These are phyloP conservation scores for Dictyostelium brefeldianum DNA, from an alignment of 78 protist genomes.

Conservation along the genomic window DNA sequence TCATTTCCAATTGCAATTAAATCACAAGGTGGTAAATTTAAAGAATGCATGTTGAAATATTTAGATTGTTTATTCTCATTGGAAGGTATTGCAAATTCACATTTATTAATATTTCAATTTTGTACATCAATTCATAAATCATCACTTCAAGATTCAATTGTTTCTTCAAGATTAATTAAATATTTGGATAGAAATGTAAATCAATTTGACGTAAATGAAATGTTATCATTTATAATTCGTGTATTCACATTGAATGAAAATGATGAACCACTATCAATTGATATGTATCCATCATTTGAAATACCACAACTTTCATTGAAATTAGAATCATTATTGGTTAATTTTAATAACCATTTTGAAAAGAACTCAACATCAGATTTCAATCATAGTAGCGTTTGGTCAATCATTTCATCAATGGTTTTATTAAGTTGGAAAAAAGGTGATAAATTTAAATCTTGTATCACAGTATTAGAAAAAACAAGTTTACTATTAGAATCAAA, in stretches of 20 bases:
- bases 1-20: neutral
- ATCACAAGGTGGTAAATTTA: neutral
- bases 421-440: neutral
- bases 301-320: slow-evolving; percentile 12
- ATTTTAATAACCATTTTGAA: slow-evolving; percentile 10
- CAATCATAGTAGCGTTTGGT: neutral
- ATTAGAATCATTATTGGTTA: neutral
- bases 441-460: no score
- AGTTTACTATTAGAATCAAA: neutral
- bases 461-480: neutral
- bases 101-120: slow-evolving; percentile 41
- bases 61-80: slow-evolving; percentile 17
- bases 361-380: neutral
- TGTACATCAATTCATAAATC: slow-evolving; percentile 20
- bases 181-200: slow-evolving; percentile 40
- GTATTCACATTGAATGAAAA: slow-evolving; percentile 26
- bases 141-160: slow-evolving; percentile 3
- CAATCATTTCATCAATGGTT: neutral
- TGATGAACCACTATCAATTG: neutral
- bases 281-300: neutral
- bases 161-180: slow-evolving; percentile 29
- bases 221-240: slow-evolving; percentile 34
- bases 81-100: slow-evolving; percentile 17
- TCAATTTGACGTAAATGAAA: slow-evolving; percentile 1
- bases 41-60: slow-evolving; percentile 4